phyloP scores from a whole-genome alignment of 805 yeast genomes.

The Teunomyces pallodes region DNA sequence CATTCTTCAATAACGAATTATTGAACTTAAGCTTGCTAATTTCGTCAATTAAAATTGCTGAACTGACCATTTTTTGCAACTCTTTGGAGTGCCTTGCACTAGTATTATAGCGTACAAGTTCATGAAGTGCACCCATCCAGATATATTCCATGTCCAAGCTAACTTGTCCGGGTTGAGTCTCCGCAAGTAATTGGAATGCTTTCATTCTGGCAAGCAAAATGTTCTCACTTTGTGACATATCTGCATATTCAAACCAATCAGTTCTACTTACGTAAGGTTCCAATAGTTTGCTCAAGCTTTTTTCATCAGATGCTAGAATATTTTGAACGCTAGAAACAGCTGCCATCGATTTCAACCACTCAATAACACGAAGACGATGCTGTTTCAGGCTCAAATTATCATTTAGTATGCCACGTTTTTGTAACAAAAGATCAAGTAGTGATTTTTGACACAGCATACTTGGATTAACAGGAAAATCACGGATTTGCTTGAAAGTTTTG shows the following conservation, averaged over 20 bases:
- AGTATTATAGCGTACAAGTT: constrained; percentile 42
- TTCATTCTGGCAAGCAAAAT: constrained; percentile 43
- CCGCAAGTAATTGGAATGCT: constrained; percentile 30
- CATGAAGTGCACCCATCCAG: constrained; percentile 30
- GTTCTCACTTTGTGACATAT: constrained; percentile 39
- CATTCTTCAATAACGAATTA: constrained; percentile 6
- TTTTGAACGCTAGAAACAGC: constrained; percentile 21
- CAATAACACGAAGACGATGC: constrained; percentile 9
- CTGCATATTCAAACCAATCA: constrained; percentile 37
- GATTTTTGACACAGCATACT: constrained; percentile 16
- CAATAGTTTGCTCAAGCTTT: constrained; percentile 1
- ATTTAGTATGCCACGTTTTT: constrained; percentile 9
- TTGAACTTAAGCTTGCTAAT: constrained; percentile 23
- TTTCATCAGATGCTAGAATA: constrained; percentile 11
- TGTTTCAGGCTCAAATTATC: constrained; percentile 13
- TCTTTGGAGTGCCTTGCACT: constrained; percentile 35
- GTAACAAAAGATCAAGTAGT: constrained; percentile 16
- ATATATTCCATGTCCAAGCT: neutral
- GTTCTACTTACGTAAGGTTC: constrained; percentile 16
- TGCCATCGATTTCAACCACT: constrained; percentile 29
- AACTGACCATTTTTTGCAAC: constrained; percentile 50
- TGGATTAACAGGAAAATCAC: constrained; percentile 28
- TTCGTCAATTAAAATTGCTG: constrained; percentile 45
- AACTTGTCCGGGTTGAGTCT: neutral
- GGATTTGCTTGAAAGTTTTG: constrained; percentile 46